Percentiles rank a stretch among this genome's conserved stretches.
Evolutionary conservation across 2,329 filamentous ascomycete genomes (phyloP).

Genomic region (Triangularia setosa): DNA sequence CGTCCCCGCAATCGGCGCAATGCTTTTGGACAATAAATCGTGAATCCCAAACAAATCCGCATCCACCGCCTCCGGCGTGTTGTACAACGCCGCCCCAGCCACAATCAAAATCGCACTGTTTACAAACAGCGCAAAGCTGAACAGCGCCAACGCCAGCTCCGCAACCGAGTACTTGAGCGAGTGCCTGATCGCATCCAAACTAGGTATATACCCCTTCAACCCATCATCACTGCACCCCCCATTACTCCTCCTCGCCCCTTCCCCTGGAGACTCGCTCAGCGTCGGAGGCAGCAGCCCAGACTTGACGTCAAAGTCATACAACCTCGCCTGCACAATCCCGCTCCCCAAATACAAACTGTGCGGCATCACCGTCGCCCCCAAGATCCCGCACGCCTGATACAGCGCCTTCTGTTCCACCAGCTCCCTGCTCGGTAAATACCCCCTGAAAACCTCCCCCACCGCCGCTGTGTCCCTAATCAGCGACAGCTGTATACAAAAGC

Average conservation of each 20-base stretch:
- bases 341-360: conserved; percentile 66
- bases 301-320: conserved; percentile 59
- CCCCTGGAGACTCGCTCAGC: too few species aligned
- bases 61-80: conserved; percentile 54
- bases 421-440: conserved; percentile 59
- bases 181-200: conserved; percentile 65
- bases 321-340: conserved; percentile 63
- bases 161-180: conserved; percentile 70
- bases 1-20: conserved; percentile 71
- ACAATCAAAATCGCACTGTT: conserved; percentile 81
- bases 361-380: conserved; percentile 73
- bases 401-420: conserved; percentile 54
- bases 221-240: conserved; percentile 26
- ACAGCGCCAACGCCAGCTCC: conserved; percentile 68
- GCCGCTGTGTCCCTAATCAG: conserved; percentile 51
- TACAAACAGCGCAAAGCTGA: conserved; percentile 80
- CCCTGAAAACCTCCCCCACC: conserved; percentile 58
- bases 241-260: too few species aligned
- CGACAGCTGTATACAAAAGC: conserved; percentile 67
- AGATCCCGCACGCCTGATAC: conserved; percentile 71
- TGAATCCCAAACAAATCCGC: conserved; percentile 86
- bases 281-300: conserved; percentile 48
- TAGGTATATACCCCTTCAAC: conserved; percentile 64
- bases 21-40: conserved; percentile 60
- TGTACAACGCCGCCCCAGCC: conserved; percentile 71